Base-by-base conservation (phyloP, 768 basidiomycete species). In the Phaeotremella skinneri region DNA sequence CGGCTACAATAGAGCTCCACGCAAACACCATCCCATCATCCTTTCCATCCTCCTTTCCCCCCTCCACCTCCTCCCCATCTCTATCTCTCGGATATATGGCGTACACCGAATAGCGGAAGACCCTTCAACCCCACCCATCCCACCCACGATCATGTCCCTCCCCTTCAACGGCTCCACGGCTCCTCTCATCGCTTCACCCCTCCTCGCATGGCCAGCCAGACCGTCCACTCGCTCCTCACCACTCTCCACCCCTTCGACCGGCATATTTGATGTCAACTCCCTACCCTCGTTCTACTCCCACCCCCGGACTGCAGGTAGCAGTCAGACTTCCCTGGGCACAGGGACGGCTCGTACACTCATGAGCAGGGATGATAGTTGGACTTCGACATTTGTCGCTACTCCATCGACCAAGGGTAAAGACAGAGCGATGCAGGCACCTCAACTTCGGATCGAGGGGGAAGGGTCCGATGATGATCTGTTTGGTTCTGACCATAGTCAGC, bases 151-250 rank as follows among this genome's bases (percentile, higher is more conserved):
- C 39, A 56, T 61, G 59, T 55, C 59, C 17, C 48, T 61, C 14
- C 48, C 54, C 6, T 50, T 27, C 31, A 13, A 30, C 16, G 67
- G 71, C 1, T 70, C 71, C 2, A 70, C 68, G 1, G 71, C 69
- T 7, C 71, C 71, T 2, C 48, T 63, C 3, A 68, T 70, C 31
- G 64, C 71, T 20, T 70, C 71, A 7, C 66, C 71, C 2, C 34
- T 68, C 23, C 53, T 70, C 4, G 71, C 71, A 6, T 70, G 71
- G 71, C 69, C 71, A 6, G 47, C 64, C 25, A 21, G 53, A 48
- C 68, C 71, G 6, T 49, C 45, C 13, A 23, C 61, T 16, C 49
- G 68, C 0, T 55, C 64, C 16, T 67, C 71, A 2, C 63, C 66
- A 4, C 39, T 59, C 13, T 62, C 61, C 2, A 58, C 61, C 2